Evolutionary conservation across 1,284 basidiomycete species (phyloP).

Genomic region (Phylloboletellus chloephorus): DNA sequence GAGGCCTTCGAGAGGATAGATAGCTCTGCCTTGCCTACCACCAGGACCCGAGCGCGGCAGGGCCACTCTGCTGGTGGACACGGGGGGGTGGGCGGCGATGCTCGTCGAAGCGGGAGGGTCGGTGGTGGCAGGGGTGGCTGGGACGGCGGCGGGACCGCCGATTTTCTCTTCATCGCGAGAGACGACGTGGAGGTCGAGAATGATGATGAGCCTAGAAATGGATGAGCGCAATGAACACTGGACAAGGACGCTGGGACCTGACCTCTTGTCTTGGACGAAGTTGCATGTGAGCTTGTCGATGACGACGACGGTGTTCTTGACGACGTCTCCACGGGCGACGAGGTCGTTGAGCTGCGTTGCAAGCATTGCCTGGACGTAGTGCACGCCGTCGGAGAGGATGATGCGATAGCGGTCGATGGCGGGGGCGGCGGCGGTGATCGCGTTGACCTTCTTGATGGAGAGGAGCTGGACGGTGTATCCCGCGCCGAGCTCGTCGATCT

Average conservation of each 20-base stretch:
- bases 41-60: conserved; percentile 24
- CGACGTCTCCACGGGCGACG: conserved; percentile 65
- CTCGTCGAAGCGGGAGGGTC: conserved; percentile 11
- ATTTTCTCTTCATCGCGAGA: conserved; percentile 60
- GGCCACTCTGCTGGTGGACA: conserved; percentile 14
- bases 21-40: conserved; percentile 37
- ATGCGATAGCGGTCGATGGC: conserved; percentile 60
- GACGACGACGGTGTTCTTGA: conserved; percentile 69
- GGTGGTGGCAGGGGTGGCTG: conserved; percentile 14
- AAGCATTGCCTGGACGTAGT: conserved; percentile 91
- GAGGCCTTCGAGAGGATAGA: conserved; percentile 89
- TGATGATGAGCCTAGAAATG: conserved; percentile 70
- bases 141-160: conserved; percentile 56
- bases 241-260: conserved; percentile 27
- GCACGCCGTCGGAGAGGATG: conserved; percentile 74
- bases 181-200: conserved; percentile 68
- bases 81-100: conserved; percentile 12
- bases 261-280: conserved; percentile 81
- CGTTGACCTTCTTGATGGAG: conserved; percentile 73
- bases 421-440: conserved; percentile 34
- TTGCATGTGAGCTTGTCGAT: conserved; percentile 82
- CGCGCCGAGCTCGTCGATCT: conserved; percentile 48
- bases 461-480: conserved; percentile 75
- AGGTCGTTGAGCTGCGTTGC: conserved; percentile 85
- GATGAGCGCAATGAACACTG: conserved; percentile 7